These are phyloP conservation scores for Cyphellophora europaea DNA, from an alignment of 2,329 filamentous ascomycete genomes.

Conservation along the genomic window DNA sequence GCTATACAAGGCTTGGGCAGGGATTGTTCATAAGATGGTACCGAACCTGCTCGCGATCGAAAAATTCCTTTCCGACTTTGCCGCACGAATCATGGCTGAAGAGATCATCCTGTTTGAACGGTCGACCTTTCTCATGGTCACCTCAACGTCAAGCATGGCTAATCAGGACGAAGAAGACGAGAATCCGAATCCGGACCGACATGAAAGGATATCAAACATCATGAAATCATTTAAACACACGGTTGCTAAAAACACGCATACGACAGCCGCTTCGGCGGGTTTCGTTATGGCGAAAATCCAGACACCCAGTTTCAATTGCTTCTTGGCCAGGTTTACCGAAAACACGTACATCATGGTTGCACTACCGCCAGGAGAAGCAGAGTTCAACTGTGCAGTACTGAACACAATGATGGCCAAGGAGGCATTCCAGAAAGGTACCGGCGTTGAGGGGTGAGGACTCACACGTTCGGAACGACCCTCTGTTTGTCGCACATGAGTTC, in stretches of 20 bases:
- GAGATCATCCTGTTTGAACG: conserved; percentile 93
- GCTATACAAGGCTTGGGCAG: conserved; percentile 95
- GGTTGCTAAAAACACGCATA: conserved; percentile 35
- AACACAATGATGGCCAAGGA: conserved; percentile 82
- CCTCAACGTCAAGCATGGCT: conserved; percentile 56
- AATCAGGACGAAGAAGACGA: conserved; percentile 50
- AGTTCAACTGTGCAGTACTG: conserved; percentile 81
- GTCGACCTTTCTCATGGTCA: conserved; percentile 94
- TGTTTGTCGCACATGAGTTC: too few species aligned
- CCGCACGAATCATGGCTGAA: conserved; percentile 79
- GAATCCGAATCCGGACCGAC: conserved; percentile 86
- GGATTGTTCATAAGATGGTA: conserved; percentile 96
- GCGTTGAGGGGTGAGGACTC: conserved; percentile 18
- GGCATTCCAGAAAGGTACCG: conserved; percentile 55
- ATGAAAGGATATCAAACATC: conserved; percentile 92
- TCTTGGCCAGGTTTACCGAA: conserved; percentile 89
- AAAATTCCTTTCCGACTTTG: conserved; percentile 70
- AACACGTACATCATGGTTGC: conserved; percentile 95
- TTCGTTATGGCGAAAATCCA: conserved; percentile 40
- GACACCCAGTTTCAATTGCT: conserved; percentile 70
- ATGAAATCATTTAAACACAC: conserved; percentile 97
- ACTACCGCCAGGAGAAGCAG: conserved; percentile 79
- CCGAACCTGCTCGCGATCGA: conserved; percentile 87
- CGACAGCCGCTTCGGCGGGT: conserved; percentile 31
- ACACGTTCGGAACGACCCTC: too few species aligned